Base-by-base conservation (phyloP, 352 stramenopile genomes). In the Globisporangium okanoganense region DNA sequence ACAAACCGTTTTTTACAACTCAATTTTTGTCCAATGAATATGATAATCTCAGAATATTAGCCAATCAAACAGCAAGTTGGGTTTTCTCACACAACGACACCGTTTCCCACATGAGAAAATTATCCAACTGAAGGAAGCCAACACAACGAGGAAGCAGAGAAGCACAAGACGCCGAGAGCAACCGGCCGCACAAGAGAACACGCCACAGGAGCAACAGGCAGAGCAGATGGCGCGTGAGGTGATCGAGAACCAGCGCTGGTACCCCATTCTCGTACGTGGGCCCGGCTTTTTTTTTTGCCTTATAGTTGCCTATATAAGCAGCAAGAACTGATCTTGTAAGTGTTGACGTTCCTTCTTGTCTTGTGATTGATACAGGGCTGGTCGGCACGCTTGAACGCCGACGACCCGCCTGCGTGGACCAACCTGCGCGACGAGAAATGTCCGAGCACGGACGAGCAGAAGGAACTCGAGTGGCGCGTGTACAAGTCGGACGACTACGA, bases 211-310 rank as follows among this genome's bases (percentile, higher is more conserved):
- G 18, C 16, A 60, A 1, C 18, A 25, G 25, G 18, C 49, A 20
- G 16, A 48, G 40, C 38, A 47, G 40, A 81, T 81, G 77, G 66
- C 67, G 51, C 54, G 69, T 18, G 85, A 95, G 64, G 73, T 95
- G 64, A 86, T 95, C 61, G 85, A 95, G 72, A 95, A 95, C 66
- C 85, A 95, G 67, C 82, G 85, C 27, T 95, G 85, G 85, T 93
- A 88, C 48, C 69, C 85, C 16, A 75, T 95, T 8, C 62, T 89
- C 52, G 85, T 95, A 73, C 61, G 75, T 63, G 25, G 0, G 3
- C 16, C 22, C 29, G 20, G 27, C 27, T 52, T 41, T 49, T 33
- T 36, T 49, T 40, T 14, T 35, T 16, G 16, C 16, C 18, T 62
- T 20, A 18, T 25, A 16, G 6, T 54, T 47, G 14, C 18, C n/a